phyloP scores from a whole-genome alignment of 2,329 filamentous ascomycete species.

The Colletotrichum cereale region DNA sequence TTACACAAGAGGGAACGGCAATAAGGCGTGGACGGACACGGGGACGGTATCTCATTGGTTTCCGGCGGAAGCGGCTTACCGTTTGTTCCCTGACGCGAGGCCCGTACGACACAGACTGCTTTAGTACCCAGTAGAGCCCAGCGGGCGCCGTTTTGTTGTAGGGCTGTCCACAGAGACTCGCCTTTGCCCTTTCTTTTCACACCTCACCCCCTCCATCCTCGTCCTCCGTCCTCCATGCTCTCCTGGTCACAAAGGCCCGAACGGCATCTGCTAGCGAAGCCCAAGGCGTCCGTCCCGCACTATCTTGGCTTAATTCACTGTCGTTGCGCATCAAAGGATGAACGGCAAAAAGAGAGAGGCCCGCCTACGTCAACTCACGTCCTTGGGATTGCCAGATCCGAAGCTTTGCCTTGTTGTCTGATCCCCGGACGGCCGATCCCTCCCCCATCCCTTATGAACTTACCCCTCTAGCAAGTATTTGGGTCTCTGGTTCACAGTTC shows the following conservation, averaged over 20 bases:
- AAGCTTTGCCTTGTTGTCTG: slow-evolving; percentile 13
- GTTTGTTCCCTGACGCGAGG: neutral
- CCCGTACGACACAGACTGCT: neutral
- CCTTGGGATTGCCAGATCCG: slow-evolving; percentile 1
- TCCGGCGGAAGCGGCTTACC: neutral
- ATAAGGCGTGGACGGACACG: neutral
- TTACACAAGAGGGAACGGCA: slow-evolving; percentile 16
- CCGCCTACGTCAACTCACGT: neutral
- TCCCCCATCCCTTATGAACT: neutral
- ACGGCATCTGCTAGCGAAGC: neutral
- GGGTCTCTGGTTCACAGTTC: neutral
- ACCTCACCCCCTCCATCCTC: neutral
- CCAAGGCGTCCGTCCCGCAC: neutral
- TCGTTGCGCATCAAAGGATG: neutral
- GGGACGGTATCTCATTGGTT: neutral
- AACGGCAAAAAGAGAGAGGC: neutral
- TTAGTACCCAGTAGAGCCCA: neutral
- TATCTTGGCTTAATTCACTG: neutral
- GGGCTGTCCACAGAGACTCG: slow-evolving; percentile 2
- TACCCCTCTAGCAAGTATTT: neutral
- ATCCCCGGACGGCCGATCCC: slow-evolving; percentile 7
- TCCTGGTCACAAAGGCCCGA: neutral
- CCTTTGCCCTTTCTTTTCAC: neutral
- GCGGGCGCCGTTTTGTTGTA: slow-evolving; percentile 5
- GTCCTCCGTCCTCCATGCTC: neutral